Conservation (phyloP, 108 stramenopile species). For the Nitzschia sp. region DNA sequence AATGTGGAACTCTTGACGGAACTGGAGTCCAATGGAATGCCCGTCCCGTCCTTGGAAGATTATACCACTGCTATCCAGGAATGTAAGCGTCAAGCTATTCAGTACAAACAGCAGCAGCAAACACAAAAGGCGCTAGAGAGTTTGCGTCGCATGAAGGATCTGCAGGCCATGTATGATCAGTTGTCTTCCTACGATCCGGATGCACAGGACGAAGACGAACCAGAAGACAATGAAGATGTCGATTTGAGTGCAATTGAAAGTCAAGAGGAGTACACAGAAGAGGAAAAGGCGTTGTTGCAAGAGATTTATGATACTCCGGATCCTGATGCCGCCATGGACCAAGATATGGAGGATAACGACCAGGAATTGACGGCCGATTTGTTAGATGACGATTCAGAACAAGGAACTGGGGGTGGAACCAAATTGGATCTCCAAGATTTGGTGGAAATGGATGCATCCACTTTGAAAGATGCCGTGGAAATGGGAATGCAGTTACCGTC, state of each 20-base stretch:
- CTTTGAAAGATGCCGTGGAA: conserved; percentile 21
- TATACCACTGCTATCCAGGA: conserved; percentile 21
- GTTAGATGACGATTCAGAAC: neutral
- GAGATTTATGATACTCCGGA: neutral
- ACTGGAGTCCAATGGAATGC: conserved; percentile 20
- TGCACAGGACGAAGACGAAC: neutral
- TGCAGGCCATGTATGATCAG: conserved; percentile 16
- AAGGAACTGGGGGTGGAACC: no score
- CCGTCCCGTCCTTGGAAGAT: conserved; percentile 27
- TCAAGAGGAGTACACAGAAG: conserved; percentile 6
- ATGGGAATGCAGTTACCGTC: conserved; percentile 31
- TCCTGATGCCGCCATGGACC: neutral
- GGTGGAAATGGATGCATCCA: conserved; percentile 26
- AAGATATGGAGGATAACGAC: neutral
- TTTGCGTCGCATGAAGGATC: conserved; percentile 25
- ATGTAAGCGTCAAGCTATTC: conserved; percentile 29
- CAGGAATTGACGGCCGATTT: neutral
- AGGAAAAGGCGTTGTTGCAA: conserved; percentile 9
- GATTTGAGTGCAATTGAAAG: no score
- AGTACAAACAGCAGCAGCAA: conserved; percentile 29
- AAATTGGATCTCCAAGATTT: conserved; percentile 22
- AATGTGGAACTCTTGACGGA: conserved; percentile 42
- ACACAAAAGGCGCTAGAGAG: conserved; percentile 18
- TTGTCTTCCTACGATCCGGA: conserved; percentile 1
- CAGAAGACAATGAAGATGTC: neutral